Base-by-base conservation (phyloP, 2,329 filamentous ascomycete genomes). In the Penicillium polonicum region DNA sequence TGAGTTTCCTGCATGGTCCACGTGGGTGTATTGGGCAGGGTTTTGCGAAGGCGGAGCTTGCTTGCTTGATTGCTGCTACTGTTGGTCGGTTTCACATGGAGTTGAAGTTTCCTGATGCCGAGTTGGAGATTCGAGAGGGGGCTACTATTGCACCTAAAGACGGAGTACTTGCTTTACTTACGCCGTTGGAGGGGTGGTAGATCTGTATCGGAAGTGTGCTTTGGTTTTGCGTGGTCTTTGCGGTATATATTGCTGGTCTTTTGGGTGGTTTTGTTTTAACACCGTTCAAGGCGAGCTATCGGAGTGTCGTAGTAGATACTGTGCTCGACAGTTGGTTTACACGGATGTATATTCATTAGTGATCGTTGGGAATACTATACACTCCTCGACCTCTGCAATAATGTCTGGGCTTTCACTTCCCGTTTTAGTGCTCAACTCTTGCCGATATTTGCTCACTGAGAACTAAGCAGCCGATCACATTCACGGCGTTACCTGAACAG, bases 1-100 rank as follows among this genome's bases (percentile, higher is more conserved):
- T 93, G 75, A 93, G 90, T 0, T 96, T 96, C 75, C 73, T 96
- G 58, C 91, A 96, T 71, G 92, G 92, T 0, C 91, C 92, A 2
- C 80, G 92, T 52, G 89, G 88, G 69, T 96, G 92, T 70, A 96
- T 96, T 65, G 92, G 92, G 0, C 83, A 87, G 73, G 80, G 81
- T 2, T 96, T 96, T 75, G 89, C 92, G 0, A 88, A 86, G 70
- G 85, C 88, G 0, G 93, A 97, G 79, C 90, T 96, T 74, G 91
- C 90, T 9, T 93, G 89, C 70, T 76, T 97, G 61, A 71, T 97
- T 46, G 92, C 91, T 23, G 82, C 85, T 9, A 86, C 89, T 81
- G 82, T 93, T 4, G 91, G 91, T 1, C 81, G 84, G 38, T 96
- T 95, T 64, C 76, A 83, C 67, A 83, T 86, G 59, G 82, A 87